Evolutionary conservation across 179 eudicot species (phyloP).

Genomic region (Spinacia oleracea): DNA sequence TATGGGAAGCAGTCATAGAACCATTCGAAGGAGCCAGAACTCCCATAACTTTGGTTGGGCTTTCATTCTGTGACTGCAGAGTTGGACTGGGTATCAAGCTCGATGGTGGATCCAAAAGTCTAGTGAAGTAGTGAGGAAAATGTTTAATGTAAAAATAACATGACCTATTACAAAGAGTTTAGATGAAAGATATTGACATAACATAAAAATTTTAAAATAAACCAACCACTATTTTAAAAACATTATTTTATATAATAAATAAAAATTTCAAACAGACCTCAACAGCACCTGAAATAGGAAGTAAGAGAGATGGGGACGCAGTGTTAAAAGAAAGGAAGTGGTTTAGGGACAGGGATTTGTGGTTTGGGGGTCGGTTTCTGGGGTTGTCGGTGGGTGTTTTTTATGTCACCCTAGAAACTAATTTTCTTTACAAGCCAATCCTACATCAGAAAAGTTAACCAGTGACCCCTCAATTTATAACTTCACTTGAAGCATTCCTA

Average conservation of each 20-base stretch:
- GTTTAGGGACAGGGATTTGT: not conserved
- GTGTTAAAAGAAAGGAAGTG: not conserved
- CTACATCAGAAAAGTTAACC: not conserved
- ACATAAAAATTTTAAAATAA: too few species aligned
- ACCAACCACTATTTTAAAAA: too few species aligned
- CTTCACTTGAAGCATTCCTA: conserved; percentile 1
- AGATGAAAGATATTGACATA: not conserved
- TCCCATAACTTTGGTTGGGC: not conserved
- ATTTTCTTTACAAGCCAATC: not conserved
- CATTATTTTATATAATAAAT: too few species aligned
- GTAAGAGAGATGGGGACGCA: not conserved
- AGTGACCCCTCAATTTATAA: not conserved
- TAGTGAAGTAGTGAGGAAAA: not conserved
- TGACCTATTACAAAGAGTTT: not conserved
- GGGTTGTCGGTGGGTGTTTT: not conserved
- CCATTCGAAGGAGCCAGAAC: not conserved
- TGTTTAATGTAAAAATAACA: not conserved
- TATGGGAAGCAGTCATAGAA: not conserved
- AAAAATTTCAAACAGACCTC: not conserved
- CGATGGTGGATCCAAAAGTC: not conserved
- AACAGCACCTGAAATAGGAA: not conserved
- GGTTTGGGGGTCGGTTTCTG: not conserved
- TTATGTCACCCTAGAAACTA: not conserved
- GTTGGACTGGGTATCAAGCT: not conserved
- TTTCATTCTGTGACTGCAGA: not conserved